Conservation (phyloP, 169 alveolate genomes). For the Cyclospora cayetanensis region DNA sequence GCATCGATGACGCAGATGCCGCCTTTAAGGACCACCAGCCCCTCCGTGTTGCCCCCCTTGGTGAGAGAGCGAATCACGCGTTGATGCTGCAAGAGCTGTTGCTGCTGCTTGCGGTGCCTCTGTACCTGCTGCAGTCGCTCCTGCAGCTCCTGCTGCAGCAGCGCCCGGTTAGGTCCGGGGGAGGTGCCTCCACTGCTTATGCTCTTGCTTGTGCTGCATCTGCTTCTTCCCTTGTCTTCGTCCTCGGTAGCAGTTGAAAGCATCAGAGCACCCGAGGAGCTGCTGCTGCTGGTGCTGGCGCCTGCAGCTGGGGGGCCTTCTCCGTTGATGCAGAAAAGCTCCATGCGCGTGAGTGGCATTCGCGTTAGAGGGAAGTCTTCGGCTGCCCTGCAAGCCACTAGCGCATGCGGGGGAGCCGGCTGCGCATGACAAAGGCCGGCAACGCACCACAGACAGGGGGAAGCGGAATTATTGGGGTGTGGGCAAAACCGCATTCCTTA, state of each 20-base stretch:
- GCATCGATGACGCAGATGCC: not conserved
- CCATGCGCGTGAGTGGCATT: constrained; percentile 16
- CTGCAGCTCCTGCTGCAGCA: not conserved
- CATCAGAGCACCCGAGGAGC: not conserved
- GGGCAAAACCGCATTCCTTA: not conserved
- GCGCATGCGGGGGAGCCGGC: not conserved
- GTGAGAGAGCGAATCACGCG: not conserved
- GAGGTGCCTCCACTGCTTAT: not conserved
- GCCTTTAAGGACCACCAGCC: not conserved
- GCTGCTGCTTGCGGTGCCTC: not conserved
- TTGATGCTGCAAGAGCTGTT: not conserved
- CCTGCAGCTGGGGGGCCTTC: not conserved
- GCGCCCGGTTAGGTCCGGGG: not conserved
- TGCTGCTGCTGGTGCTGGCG: not conserved
- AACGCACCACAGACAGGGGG: not conserved
- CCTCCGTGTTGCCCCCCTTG: not conserved
- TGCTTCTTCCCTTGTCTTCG: not conserved
- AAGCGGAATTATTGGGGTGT: not conserved
- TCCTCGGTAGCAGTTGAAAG: not conserved
- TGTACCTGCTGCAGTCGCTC: not conserved
- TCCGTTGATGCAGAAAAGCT: not conserved
- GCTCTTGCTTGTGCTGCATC: not conserved
- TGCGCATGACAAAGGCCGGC: too few relatives aligned
- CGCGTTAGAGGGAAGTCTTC: constrained; percentile 17
- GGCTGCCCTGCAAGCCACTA: constrained; percentile 24